Base-by-base conservation (phyloP, 148 eudicot genomes). In the Limonium bicolor region DNA sequence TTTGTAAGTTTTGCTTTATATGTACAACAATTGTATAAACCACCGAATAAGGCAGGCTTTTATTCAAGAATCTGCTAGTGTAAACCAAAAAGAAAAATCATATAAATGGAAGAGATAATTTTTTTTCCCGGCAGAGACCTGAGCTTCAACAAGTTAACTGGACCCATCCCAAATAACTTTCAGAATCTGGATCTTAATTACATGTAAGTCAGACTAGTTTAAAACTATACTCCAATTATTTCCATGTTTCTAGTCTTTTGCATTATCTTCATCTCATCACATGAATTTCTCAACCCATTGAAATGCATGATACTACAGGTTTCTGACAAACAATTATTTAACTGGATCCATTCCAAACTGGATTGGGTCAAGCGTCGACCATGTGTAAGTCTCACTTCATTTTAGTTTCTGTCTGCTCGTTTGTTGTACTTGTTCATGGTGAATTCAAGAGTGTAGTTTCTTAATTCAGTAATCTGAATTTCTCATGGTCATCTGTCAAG, bases 71-170 rank as follows among this genome's bases (percentile, higher is more conserved):
- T 15, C 6, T 10, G 36, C 11, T 15, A 32, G 6, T n/a, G 36
- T 15, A 32, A 15, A 32, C 36, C 11, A 15, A 32, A 6, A 6
- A 2, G 36, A 15, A 32, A 32, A 12, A 32, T 2, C 6, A 32
- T 5, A 1, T 32, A 33, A 33, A 33, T 33, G 3, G 3, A 3
- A n/a, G 8, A 1, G 33, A 19, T 45, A 19, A 45, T 34, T 27
- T 27, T 16, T 32, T 38, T 51, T 30, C 21, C 6, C 41, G 55
- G 58, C 72, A 78, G 86, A 35, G 86, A 78, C 52, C 55, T 78
- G 49, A 73, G 77, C 56, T 69, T 59, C 64, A 73, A 77, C 53
- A 59, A 37, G 54, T 43, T 77, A 55, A 67, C 55, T 37, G 80
- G 85, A 10, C 29, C 30, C 19, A 59, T 77, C 25, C 80, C 80